Evolutionary conservation across 768 basidiomycete species (phyloP).

Genomic region (Trametopsis cervina): DNA sequence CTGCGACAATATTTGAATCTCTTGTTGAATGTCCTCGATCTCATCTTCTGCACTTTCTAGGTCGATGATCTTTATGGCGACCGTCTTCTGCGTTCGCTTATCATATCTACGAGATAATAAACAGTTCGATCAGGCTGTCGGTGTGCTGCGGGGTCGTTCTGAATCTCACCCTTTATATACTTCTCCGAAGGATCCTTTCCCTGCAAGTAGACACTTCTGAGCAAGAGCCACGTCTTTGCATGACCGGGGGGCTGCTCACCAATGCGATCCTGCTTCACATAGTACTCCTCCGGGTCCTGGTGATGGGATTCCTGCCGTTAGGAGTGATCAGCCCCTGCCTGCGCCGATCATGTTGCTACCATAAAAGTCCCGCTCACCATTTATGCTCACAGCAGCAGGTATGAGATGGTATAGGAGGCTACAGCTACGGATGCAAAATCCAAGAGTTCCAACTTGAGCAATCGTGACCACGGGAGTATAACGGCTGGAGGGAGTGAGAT

Average conservation of each 20-base stretch:
- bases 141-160: not conserved
- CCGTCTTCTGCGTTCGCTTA: slow-evolving; percentile 91
- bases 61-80: slow-evolving; percentile 99
- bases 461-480: not conserved
- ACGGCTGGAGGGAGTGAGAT: too few species aligned
- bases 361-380: slow-evolving; percentile 20
- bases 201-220: slow-evolving; percentile 33
- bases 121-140: slow-evolving; percentile 5
- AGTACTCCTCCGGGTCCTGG: slow-evolving; percentile 94
- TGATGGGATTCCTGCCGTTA: slow-evolving; percentile 49
- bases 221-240: not conserved
- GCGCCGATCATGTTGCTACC: not conserved
- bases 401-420: slow-evolving; percentile 3
- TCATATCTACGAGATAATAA: slow-evolving; percentile 60
- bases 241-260: slow-evolving; percentile 43
- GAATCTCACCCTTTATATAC: slow-evolving; percentile 92
- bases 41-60: slow-evolving; percentile 99
- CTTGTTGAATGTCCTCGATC: slow-evolving; percentile 98
- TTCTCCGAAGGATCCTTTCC: slow-evolving; percentile 98
- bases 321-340: not conserved
- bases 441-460: not conserved
- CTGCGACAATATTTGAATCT: slow-evolving; percentile 96
- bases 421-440: not conserved
- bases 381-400: not conserved
- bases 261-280: slow-evolving; percentile 95